Conservation (phyloP, 331 rosid genomes). For the Erythrophleum ivorense region DNA sequence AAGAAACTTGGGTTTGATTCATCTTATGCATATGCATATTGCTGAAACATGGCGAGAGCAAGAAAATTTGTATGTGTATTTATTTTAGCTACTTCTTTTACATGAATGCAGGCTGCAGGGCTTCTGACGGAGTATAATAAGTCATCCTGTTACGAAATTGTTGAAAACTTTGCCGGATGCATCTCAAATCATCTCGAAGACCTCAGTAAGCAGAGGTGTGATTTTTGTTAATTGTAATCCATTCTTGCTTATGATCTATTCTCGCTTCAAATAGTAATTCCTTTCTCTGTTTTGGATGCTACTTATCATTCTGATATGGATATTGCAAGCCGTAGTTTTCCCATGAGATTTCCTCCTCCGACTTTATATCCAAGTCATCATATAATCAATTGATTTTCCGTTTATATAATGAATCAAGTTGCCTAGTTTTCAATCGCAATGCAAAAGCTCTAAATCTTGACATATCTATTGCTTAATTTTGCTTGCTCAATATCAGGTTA, state of each 20-base stretch:
- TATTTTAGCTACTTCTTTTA: not conserved
- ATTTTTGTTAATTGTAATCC: not conserved
- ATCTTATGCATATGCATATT: not conserved
- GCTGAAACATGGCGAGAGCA: not conserved
- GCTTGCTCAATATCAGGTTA: too few species aligned
- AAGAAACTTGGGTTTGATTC: too few species aligned
- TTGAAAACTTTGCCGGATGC: constrained; percentile 56
- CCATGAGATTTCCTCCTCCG: not conserved
- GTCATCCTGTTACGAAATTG: constrained; percentile 57
- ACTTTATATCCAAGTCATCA: not conserved
- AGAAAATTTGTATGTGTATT: not conserved
- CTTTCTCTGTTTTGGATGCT: not conserved
- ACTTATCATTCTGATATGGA: not conserved
- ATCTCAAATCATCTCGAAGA: constrained; percentile 59
- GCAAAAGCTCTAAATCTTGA: too few species aligned
- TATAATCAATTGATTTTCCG: too few species aligned
- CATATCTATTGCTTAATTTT: too few species aligned
- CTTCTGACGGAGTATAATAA: constrained; percentile 64
- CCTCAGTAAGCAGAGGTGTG: constrained; percentile 64
- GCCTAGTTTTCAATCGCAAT: too few species aligned
- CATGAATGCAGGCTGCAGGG: constrained; percentile 60
- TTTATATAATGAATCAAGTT: too few species aligned
- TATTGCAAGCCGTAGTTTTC: not conserved
- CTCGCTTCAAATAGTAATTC: not conserved
- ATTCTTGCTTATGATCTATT: not conserved